phyloP scores from a whole-genome alignment of 805 yeast genomes.

The Cyberlindnera maclurae region DNA sequence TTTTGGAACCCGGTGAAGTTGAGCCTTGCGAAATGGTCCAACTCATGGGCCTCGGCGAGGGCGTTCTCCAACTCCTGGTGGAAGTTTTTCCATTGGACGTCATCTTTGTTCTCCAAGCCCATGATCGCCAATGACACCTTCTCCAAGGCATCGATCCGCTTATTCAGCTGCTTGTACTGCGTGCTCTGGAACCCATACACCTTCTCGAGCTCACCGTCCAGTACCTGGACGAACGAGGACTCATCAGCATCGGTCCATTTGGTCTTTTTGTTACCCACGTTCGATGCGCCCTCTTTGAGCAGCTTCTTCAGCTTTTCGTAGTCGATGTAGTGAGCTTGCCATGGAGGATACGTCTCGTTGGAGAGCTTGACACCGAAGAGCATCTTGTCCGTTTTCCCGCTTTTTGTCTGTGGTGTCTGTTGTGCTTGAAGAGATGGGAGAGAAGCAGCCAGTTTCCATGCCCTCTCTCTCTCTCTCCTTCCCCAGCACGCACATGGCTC shows the following conservation, averaged over 20 bases:
- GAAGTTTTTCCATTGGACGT: conserved; percentile 53
- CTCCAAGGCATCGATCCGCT: conserved; percentile 59
- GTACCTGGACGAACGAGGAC: conserved; percentile 53
- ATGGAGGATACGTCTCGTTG: conserved; percentile 78
- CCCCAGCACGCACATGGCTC: no score
- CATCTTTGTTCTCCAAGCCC: conserved; percentile 19
- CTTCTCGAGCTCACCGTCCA: conserved; percentile 68
- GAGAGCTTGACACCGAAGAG: conserved; percentile 79
- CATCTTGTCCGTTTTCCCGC: conserved; percentile 37
- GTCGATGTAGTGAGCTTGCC: conserved; percentile 70
- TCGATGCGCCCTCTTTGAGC: conserved; percentile 58
- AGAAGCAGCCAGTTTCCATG: no score
- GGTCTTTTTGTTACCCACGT: conserved; percentile 21
- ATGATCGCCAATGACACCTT: conserved; percentile 40
- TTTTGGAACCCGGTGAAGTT: conserved; percentile 94
- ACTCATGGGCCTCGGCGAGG: conserved; percentile 68
- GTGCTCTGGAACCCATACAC: conserved; percentile 66
- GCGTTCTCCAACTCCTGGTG: conserved; percentile 67
- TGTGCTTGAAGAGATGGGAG: no score
- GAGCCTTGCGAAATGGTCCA: conserved; percentile 84
- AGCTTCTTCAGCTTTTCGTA: conserved; percentile 60
- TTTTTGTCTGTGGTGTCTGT: background rate
- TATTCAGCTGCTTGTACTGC: conserved; percentile 63
- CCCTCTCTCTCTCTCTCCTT: no score
- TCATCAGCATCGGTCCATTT: conserved; percentile 71